Evolutionary conservation across 2,329 filamentous ascomycete species (phyloP).

Genomic region (Corinectria fuckeliana): DNA sequence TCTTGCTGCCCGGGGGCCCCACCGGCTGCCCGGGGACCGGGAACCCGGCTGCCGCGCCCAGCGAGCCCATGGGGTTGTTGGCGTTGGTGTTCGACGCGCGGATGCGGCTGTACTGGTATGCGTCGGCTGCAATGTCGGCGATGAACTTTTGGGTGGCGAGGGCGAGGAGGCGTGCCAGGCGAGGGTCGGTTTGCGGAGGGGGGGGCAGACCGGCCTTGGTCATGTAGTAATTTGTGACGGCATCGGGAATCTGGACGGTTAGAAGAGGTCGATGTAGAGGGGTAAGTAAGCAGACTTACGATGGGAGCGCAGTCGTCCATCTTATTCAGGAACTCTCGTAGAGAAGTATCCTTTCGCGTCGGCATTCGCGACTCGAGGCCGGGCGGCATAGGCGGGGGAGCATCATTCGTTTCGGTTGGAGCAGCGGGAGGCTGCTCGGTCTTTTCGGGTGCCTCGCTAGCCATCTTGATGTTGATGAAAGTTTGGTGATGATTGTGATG

Average conservation of each 20-base stretch:
- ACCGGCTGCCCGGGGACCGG: constrained; percentile 68
- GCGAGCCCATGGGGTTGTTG: constrained; percentile 89
- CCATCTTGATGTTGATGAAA: constrained; percentile 39
- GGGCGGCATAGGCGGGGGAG: constrained; percentile 53
- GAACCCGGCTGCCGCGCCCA: constrained; percentile 77
- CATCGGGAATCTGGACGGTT: constrained; percentile 81
- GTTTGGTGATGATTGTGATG: constrained; percentile 23
- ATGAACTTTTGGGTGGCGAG: constrained; percentile 99
- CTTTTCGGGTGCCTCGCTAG: constrained; percentile 45
- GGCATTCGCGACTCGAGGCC: constrained; percentile 68
- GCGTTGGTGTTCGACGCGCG: constrained; percentile 84
- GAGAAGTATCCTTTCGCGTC: constrained; percentile 86
- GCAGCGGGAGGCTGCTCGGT: constrained; percentile 38
- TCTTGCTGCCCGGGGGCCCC: constrained; percentile 62
- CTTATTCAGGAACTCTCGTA: constrained; percentile 91
- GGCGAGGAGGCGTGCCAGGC: constrained; percentile 89
- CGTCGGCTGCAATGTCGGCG: constrained; percentile 94
- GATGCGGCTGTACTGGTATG: constrained; percentile 97
- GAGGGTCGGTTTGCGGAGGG: constrained; percentile 86
- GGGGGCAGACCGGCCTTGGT: constrained; percentile 93
- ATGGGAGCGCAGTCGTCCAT: constrained; percentile 99
- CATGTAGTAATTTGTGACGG: constrained; percentile 97
- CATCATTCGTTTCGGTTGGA: constrained; percentile 39
- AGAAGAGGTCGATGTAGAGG: constrained; percentile 1
- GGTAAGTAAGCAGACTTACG: constrained; percentile 58